Evolutionary conservation across 148 eudicot species (phyloP), one percentile per base, ranked within the genome.

Genomic region (Nepenthes mirabilis): DNA sequence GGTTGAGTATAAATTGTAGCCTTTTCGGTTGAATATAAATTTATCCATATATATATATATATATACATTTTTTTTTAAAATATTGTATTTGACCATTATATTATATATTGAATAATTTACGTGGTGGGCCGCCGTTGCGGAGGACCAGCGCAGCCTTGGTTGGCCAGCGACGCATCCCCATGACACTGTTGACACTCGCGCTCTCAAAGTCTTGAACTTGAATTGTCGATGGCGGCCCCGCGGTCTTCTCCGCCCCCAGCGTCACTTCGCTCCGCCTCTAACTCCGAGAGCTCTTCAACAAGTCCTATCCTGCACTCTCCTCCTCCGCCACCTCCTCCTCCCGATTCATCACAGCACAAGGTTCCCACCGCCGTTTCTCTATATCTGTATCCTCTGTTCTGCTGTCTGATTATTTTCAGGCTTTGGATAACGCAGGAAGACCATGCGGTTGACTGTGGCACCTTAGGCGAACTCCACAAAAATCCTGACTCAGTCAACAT

Each of bases 231-330:
- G 45, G 66, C 58, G 59, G 66, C 58, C 11, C 58, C 53, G 37
- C 57, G 49, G 11, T 50, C 37, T 63, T 40, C 59, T 53, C 36
- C 66, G 34, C 37, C 51, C 34, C 35, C 66, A 43, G 11, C 58
- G 36, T 63, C 58, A 13, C 66, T 57, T 52, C 47, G 57, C 14
- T 63, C 66, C 14, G 49, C 33, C 37, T 8, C 36, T 57, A 63
- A 63, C 32, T 63, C 66, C 14, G 57, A 63, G 52, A 33, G 58
- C 59, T 63, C 66, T 40, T 63, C 66, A 43, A 63, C 58, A 0
- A 10, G 4, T 12, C 51, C 36, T 2, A n/a, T 23, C 11, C 3
- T 23, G 34, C 54, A 34, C 10, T 23, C 56, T 33, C 4, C 47
- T 43, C 36, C 66, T 10, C 32, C 58, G 9, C 36, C 66, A 11